phyloP scores from a whole-genome alignment of 2,329 filamentous ascomycete genomes.

The Sporothrix schenckii region DNA sequence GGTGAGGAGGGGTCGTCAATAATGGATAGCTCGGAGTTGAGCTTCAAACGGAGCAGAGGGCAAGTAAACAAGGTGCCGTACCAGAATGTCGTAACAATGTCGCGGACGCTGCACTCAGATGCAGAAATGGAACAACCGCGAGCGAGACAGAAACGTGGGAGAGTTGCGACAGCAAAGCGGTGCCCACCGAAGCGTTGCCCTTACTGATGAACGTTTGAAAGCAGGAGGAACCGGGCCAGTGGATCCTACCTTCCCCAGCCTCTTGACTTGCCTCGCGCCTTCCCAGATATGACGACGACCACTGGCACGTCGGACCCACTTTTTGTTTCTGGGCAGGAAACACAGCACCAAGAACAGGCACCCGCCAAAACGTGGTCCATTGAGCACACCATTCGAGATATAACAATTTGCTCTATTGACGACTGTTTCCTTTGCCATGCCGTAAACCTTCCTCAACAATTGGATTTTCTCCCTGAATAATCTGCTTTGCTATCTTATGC shows the following conservation, averaged over 20 bases:
- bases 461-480: too few species aligned
- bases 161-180: slow-evolving; percentile 18
- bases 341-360: slow-evolving; percentile 15
- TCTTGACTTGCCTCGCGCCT: slow-evolving; percentile 33
- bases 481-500: too few species aligned
- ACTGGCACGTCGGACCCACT: slow-evolving; percentile 26
- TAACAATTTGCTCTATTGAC: background rate
- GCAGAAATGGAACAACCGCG: background rate
- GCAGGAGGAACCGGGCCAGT: slow-evolving; percentile 28
- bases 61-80: slow-evolving; percentile 3
- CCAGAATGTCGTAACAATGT: background rate
- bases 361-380: slow-evolving; percentile 12
- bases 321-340: slow-evolving; percentile 24
- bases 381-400: background rate
- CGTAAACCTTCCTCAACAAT: too few species aligned
- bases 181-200: slow-evolving; percentile 14
- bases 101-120: background rate
- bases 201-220: slow-evolving; percentile 27
- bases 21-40: slow-evolving; percentile 22
- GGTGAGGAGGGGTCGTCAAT: slow-evolving; percentile 20
- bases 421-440: background rate
- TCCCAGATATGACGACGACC: slow-evolving; percentile 34
- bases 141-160: slow-evolving; percentile 18
- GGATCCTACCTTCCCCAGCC: slow-evolving; percentile 30
- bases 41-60: background rate